Evolutionary conservation across 257 asterid genomes (phyloP), one percentile per base, ranked within the genome.

Genomic region (Euphrasia confusa): DNA sequence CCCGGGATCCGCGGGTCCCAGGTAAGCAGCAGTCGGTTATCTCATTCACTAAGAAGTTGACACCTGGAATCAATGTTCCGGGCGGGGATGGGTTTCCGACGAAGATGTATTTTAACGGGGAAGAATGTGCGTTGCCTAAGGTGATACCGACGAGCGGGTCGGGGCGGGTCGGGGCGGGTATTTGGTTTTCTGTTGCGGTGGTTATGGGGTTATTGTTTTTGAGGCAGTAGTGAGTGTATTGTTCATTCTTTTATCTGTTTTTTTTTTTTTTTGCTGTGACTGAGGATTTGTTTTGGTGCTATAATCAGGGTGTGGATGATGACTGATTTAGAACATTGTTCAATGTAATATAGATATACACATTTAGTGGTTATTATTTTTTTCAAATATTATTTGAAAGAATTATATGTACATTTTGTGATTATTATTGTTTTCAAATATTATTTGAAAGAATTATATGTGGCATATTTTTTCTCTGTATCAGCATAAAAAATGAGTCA

Each of bases 11-110:
- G 4, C 54, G 88, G 1, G 79, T 86, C 0, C 99, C 99, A 0
- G 99, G 99, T 7, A 93, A 86, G 76, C 96, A 93, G 55, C 99
- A 93, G 77, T 84, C 99, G 0, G 96, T 93, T 5, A 79, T 93
- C 73, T 93, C 99, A 2, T 93, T 93, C 77, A 83, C 80, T 3
- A 93, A 93, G 84, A 89, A 73, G 81, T 58, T 77, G 64, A 82
- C 81, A 0, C 97, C 95, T 0, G 91, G 84, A 0, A 72, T 83
- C 11, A 61, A 87, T 21, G 52, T 93, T 26, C 68, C 95, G 0
- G 77, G 53, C 3, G 97, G 99, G 8, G 97, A 90, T 54, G 99
- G 99, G 3, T 92, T 89, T 60, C 99, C 99, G 1, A 48, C 89
- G 1, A 92, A 81, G 68, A 88, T 92, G 10, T 89, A 66, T 89